Base-by-base conservation (phyloP, 306 rosid species). In the Quercus cerris region DNA sequence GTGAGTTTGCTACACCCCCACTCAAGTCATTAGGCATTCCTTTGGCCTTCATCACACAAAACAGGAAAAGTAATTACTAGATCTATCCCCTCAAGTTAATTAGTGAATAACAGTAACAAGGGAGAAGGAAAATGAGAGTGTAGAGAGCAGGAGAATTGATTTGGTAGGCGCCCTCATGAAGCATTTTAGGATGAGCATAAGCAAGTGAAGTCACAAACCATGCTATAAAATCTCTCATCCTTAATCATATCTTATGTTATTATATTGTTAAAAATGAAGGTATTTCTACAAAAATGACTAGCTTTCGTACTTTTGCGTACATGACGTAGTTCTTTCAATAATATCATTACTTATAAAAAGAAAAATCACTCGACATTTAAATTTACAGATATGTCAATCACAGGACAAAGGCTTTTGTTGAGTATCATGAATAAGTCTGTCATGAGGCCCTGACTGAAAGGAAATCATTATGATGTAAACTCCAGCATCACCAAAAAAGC, bases 1-100 rank as follows among this genome's bases (percentile, higher is more conserved):
- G 68, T 71, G 90, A 80, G 73, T 87, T 85, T 83, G 81, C 78
- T 73, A 81, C 73, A 17, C 83, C 72, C 80, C 85, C 89, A 79
- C 85, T 80, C 56, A 86, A 80, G 74, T 90, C 94, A 84, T 67
- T 55, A 82, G 85, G 73, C 83, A 82, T 83, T 80, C 86, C 90
- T 84, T 90, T 90, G 78, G 81, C 85, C 98, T 94, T 78, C 79
- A 70, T 68, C 30, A 70, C 69, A 83, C 75, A 28, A 74, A 44
- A 75, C 77, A 77, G 59, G 76, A 73, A 49, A 74, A 62, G 49
- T 70, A 82, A 77, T 75, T 22, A 75, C 77, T 19, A 75, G 75
- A 63, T 9, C 30, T 41, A 9, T 15, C 10, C 68, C 59, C 51
- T 57, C 25, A 38, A 71, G 67, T 25, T 61, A 25, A 25, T 61